phyloP scores from a whole-genome alignment of 192 early-diverging fungal species.

The Coemansia sp. region DNA sequence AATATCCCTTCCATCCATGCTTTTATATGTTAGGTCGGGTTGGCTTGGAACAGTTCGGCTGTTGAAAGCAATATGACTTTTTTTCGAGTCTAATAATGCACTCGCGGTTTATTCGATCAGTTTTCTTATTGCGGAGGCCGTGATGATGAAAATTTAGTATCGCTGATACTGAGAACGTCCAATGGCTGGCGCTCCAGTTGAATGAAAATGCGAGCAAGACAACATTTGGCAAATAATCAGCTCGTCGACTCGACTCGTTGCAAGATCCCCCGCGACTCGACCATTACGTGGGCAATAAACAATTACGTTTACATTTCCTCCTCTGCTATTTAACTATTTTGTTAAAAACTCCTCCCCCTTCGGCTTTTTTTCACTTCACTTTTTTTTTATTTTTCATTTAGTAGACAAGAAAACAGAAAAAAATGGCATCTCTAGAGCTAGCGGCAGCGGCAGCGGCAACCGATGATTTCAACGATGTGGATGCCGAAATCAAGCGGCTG shows the following conservation, averaged over 20 bases:
- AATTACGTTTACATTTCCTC: slow-evolving; percentile 10
- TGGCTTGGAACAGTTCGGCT: too few species aligned
- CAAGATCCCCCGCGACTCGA: slow-evolving; percentile 5
- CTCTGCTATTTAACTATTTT: background rate
- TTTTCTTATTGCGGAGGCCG: too few species aligned
- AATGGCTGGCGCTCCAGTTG: background rate
- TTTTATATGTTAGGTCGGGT: too few species aligned
- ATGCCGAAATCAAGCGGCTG: slow-evolving; percentile 84
- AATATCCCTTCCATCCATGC: too few species aligned
- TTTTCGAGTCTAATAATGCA: background rate
- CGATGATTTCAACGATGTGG: slow-evolving; percentile 70
- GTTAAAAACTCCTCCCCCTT: background rate
- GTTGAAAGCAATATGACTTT: background rate
- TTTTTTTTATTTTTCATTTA: slow-evolving; percentile 4
- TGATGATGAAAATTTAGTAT: too few species aligned
- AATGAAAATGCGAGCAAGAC: background rate
- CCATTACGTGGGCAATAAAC: slow-evolving; percentile 13
- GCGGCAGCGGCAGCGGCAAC: slow-evolving; percentile 44
- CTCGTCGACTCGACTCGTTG: background rate
- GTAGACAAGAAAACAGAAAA: background rate
- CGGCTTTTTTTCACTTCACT: background rate
- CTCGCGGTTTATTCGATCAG: too few species aligned
- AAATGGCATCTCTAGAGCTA: slow-evolving; percentile 52
- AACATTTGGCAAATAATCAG: background rate
- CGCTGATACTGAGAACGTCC: background rate